phyloP scores from a whole-genome alignment of 345 rosid genomes.

The Eucalyptus melliodora region DNA sequence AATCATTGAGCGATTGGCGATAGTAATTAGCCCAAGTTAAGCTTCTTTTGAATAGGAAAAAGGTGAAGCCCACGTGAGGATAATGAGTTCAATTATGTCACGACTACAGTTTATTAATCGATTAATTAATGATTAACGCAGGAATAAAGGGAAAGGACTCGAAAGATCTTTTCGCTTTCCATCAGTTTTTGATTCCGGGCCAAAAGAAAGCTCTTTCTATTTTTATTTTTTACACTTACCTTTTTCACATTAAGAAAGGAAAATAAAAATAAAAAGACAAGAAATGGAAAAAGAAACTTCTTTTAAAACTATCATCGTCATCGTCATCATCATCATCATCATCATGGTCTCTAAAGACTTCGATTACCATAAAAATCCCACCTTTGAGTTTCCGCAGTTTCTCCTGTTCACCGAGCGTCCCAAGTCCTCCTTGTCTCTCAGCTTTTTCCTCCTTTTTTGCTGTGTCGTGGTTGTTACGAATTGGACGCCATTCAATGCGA shows the following conservation, averaged over 20 bases:
- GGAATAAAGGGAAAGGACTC: not conserved
- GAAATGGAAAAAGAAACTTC: not conserved
- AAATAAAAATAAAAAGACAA: not conserved
- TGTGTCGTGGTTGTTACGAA: not conserved
- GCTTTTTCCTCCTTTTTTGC: not conserved
- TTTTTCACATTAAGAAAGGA: not conserved
- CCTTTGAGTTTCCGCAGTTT: not conserved
- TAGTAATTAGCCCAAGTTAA: not conserved
- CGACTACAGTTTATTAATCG: not conserved
- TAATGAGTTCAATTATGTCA: not conserved
- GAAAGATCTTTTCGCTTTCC: not conserved
- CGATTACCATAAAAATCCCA: not conserved
- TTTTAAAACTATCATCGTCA: not conserved
- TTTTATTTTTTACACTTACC: not conserved
- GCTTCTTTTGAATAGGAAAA: not conserved
- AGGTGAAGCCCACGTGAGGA: not conserved
- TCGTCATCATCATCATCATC: not conserved
- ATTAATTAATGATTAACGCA: not conserved
- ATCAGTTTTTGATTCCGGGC: not conserved
- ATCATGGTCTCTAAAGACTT: not conserved
- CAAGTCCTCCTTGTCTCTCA: not conserved
- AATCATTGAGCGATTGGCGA: rapidly evolving
- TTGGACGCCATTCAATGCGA: not conserved
- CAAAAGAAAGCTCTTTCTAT: not conserved
- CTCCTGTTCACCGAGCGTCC: not conserved